These are phyloP conservation scores for Cladosporium sp. DNA, from an alignment of 2,329 filamentous ascomycete species.

Conservation along the genomic window DNA sequence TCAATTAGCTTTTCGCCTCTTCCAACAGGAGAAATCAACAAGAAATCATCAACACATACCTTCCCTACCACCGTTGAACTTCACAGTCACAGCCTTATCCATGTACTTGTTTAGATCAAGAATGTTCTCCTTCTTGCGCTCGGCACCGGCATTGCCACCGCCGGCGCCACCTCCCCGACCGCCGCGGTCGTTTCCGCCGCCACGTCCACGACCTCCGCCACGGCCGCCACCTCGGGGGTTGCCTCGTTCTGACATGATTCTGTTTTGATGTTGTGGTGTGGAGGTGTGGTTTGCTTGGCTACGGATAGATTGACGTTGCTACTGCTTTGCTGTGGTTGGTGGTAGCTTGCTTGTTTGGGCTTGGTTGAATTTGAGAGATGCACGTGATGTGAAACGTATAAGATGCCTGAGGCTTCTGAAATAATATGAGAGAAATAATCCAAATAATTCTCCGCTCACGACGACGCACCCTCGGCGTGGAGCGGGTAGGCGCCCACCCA, in stretches of 20 bases:
- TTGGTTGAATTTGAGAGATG: slow-evolving; percentile 4
- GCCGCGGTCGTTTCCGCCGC: slow-evolving; percentile 34
- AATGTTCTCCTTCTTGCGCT: slow-evolving; percentile 97
- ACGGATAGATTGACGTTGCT: too few relatives aligned
- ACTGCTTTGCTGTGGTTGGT: too few relatives aligned
- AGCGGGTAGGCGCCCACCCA: too few relatives aligned
- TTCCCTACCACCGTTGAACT: slow-evolving; percentile 93
- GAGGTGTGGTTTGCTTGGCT: background rate
- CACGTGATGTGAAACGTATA: too few relatives aligned
- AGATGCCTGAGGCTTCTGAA: too few relatives aligned
- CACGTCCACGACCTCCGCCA: slow-evolving; percentile 37
- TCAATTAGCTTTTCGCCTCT: background rate
- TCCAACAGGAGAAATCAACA: background rate
- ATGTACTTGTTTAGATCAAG: slow-evolving; percentile 93
- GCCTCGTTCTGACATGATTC: slow-evolving; percentile 51
- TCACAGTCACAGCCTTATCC: slow-evolving; percentile 92
- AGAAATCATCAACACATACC: slow-evolving; percentile 48
- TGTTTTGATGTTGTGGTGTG: background rate
- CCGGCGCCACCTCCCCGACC: slow-evolving; percentile 37
- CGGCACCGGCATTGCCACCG: slow-evolving; percentile 29
- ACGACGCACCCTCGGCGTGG: background rate
- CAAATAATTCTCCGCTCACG: too few relatives aligned
- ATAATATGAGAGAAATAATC: too few relatives aligned
- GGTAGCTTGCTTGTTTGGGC: background rate
- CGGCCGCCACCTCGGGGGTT: slow-evolving; percentile 44